phyloP scores from a whole-genome alignment of 2,329 filamentous ascomycete species.

The Aspergillus udagawae region DNA sequence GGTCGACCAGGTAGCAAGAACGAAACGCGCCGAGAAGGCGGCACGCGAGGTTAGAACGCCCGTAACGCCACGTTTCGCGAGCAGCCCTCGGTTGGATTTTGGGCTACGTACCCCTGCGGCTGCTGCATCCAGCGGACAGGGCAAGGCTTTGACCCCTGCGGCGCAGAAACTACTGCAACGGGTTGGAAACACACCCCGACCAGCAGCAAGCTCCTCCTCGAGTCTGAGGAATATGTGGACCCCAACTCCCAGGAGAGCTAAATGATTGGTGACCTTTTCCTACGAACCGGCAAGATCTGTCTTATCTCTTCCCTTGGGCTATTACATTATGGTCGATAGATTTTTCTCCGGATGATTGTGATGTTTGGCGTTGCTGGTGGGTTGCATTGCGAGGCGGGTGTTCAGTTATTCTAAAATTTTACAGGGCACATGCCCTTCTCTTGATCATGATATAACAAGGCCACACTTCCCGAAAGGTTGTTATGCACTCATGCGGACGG shows the following conservation, averaged over 20 bases:
- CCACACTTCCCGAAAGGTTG: background rate
- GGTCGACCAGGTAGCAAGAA: constrained; percentile 75
- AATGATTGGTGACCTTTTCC: constrained; percentile 8
- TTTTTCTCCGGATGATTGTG: background rate
- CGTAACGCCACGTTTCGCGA: constrained; percentile 35
- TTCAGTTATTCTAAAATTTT: background rate
- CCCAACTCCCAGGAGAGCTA: constrained; percentile 29
- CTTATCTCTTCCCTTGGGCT: background rate
- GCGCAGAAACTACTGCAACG: constrained; percentile 40
- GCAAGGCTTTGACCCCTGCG: constrained; percentile 41
- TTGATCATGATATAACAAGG: background rate
- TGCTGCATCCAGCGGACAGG: constrained; percentile 13
- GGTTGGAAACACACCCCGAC: constrained; percentile 34
- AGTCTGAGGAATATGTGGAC: constrained; percentile 38
- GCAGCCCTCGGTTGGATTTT: constrained; percentile 37
- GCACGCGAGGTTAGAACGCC: constrained; percentile 57
- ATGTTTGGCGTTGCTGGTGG: background rate
- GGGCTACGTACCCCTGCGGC: constrained; percentile 23
- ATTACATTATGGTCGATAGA: background rate
- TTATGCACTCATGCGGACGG: background rate
- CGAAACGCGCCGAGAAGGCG: constrained; percentile 60
- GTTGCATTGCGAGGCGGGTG: background rate
- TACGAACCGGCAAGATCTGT: background rate
- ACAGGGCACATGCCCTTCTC: background rate
- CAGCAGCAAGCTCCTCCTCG: constrained; percentile 13